These are phyloP conservation scores for Fusarium oxysporum DNA, from an alignment of 2,329 filamentous ascomycete species.

Conservation along the genomic window DNA sequence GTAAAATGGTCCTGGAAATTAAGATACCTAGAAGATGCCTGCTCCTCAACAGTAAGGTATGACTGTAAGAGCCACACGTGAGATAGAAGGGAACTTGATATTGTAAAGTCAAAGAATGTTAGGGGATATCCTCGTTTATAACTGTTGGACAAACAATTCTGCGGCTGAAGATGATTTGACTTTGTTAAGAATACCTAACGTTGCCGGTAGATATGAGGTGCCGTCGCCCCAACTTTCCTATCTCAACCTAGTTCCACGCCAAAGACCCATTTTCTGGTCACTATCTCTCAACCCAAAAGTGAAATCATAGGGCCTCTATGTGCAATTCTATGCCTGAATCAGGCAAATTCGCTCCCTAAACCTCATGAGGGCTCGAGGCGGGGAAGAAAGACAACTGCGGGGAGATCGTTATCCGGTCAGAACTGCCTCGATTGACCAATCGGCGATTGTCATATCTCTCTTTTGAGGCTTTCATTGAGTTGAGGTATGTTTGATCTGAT, in stretches of 20 bases:
- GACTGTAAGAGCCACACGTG: neutral
- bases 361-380: constrained; percentile 11
- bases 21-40: neutral
- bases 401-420: constrained; percentile 4
- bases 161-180: neutral
- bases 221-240: constrained; percentile 38
- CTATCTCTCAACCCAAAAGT: constrained; percentile 5
- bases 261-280: constrained; percentile 14
- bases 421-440: constrained; percentile 21
- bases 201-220: neutral
- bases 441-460: neutral
- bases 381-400: constrained; percentile 23
- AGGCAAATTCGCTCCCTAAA: constrained; percentile 20
- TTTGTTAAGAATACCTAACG: neutral
- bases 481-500: neutral
- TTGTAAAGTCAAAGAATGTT: neutral
- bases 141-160: neutral
- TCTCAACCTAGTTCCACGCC: constrained; percentile 33
- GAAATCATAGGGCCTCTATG: constrained; percentile 1
- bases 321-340: constrained; percentile 29
- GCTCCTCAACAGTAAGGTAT: neutral
- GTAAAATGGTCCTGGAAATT: neutral
- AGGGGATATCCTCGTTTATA: neutral
- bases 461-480: constrained; percentile 3
- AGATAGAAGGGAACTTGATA: neutral